phyloP scores from a whole-genome alignment of 345 rosid genomes.

The Tarenaya hassleriana region DNA sequence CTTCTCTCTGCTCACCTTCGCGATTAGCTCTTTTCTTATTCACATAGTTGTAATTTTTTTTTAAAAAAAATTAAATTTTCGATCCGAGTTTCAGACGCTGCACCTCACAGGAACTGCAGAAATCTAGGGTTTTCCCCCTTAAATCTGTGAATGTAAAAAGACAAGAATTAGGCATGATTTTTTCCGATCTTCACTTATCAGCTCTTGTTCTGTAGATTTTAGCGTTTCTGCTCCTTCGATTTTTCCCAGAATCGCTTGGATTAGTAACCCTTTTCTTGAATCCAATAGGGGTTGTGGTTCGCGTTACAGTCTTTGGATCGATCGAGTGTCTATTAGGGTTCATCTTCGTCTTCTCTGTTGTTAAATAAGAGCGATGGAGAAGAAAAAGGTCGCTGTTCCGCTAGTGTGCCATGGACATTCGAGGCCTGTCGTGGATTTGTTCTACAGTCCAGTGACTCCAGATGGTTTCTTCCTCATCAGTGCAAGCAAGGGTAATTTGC shows the following conservation, averaged over 20 bases:
- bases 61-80: constrained; percentile 4
- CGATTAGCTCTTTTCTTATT: background rate
- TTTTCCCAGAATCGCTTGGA: no score
- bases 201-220: constrained; percentile 1
- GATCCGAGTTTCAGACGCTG: background rate
- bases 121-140: constrained; percentile 8
- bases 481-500: constrained; percentile 57
- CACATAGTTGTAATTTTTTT: background rate
- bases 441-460: constrained; percentile 62
- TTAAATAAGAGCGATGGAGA: constrained; percentile 40
- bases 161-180: background rate
- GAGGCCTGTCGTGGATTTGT: constrained; percentile 68
- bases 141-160: constrained; percentile 13
- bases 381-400: constrained; percentile 60
- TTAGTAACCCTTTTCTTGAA: no score
- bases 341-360: background rate
- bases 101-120: constrained; percentile 15
- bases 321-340: constrained; percentile 1
- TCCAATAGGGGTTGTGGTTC: background rate
- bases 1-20: background rate
- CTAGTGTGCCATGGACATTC: constrained; percentile 79
- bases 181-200: constrained; percentile 8
- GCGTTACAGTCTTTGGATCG: constrained; percentile 10
- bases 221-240: constrained; percentile 1
- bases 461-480: constrained; percentile 79